Percentiles rank a stretch among this genome's conserved stretches.
Evolutionary conservation across 345 rosid species (phyloP).

Genomic region (Cochlearia excelsa): DNA sequence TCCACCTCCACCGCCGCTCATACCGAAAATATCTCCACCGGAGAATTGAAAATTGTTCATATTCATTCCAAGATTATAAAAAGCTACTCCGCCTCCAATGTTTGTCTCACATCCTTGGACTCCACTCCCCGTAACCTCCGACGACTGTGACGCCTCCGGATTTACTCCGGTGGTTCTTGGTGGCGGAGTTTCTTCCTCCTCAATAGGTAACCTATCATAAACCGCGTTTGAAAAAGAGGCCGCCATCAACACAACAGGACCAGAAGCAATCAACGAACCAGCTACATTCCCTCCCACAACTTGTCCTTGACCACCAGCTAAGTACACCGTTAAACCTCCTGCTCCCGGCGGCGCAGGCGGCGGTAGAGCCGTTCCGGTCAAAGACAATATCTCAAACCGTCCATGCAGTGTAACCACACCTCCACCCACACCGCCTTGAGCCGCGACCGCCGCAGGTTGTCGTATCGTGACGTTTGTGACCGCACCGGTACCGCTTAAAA

Average conservation of each 20-base stretch:
- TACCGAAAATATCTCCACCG: conserved; percentile 48
- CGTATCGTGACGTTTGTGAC: conserved; percentile 62
- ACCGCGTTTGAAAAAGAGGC: conserved; percentile 69
- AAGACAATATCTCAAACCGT: conserved; percentile 65
- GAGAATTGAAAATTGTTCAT: conserved; percentile 50
- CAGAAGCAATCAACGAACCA: conserved; percentile 62
- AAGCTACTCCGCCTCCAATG: conserved; percentile 40
- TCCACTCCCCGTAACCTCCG: conserved; percentile 32
- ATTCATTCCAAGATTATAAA: conserved; percentile 54
- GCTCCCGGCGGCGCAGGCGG: conserved; percentile 74
- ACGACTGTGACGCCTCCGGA: conserved; percentile 43
- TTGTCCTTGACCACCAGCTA: conserved; percentile 76
- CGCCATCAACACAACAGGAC: conserved; percentile 69
- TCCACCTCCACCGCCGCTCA: conserved; percentile 32
- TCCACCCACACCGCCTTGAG: conserved; percentile 54
- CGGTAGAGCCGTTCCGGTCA: conserved; percentile 64
- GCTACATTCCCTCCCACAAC: conserved; percentile 71
- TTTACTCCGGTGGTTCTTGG: conserved; percentile 33
- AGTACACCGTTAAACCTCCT: conserved; percentile 55
- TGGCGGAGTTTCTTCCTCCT: conserved; percentile 42
- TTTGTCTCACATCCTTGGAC: conserved; percentile 25
- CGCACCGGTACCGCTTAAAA: conserved; percentile 59
- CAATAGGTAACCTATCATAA: conserved; percentile 67
- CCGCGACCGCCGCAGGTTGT: conserved; percentile 49
- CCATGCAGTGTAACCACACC: conserved; percentile 68